These are phyloP conservation scores for Aquanectria penicillioides DNA, from an alignment of 2,329 filamentous ascomycete species.

Conservation along the genomic window DNA sequence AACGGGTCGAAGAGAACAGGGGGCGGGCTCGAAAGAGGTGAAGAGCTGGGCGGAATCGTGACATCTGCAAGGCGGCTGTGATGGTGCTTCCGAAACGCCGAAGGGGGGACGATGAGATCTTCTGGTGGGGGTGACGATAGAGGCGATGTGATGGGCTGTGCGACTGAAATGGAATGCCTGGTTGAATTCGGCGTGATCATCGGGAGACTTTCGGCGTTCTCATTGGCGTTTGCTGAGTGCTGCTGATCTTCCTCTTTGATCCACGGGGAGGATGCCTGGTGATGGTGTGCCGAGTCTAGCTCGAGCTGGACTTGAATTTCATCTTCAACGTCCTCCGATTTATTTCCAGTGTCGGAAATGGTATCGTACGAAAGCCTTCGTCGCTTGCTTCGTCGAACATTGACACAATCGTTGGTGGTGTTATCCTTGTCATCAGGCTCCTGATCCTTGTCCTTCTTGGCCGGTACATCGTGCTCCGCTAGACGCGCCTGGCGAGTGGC, in stretches of 20 bases:
- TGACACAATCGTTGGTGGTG: slow-evolving; percentile 24
- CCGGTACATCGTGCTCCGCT: slow-evolving; percentile 36
- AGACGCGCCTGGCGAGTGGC: slow-evolving; percentile 52
- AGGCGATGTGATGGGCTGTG: slow-evolving; percentile 46
- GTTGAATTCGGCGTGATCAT: slow-evolving; percentile 30
- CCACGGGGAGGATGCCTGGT: slow-evolving; percentile 15
- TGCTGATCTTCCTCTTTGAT: slow-evolving; percentile 28
- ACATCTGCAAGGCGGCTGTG: slow-evolving; percentile 35
- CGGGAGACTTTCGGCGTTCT: slow-evolving; percentile 13
- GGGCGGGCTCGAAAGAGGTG: slow-evolving; percentile 67
- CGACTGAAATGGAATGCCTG: slow-evolving; percentile 33
- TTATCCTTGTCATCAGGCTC: background rate
- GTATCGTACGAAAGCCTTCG: slow-evolving; percentile 44
- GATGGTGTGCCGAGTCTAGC: slow-evolving; percentile 21
- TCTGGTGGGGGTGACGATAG: slow-evolving; percentile 51
- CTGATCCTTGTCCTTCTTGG: slow-evolving; percentile 28
- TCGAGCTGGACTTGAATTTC: slow-evolving; percentile 38
- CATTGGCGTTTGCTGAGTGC: background rate
- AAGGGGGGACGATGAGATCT: slow-evolving; percentile 41
- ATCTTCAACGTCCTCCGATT: slow-evolving; percentile 27
- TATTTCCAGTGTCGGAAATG: slow-evolving; percentile 21
- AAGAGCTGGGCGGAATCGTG: slow-evolving; percentile 53
- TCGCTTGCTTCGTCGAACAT: slow-evolving; percentile 45
- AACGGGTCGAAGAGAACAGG: slow-evolving; percentile 63
- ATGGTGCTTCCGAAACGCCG: slow-evolving; percentile 35